Evolutionary conservation across 1,284 basidiomycete species (phyloP).

Genomic region (Tilletiopsis washingtonensis): DNA sequence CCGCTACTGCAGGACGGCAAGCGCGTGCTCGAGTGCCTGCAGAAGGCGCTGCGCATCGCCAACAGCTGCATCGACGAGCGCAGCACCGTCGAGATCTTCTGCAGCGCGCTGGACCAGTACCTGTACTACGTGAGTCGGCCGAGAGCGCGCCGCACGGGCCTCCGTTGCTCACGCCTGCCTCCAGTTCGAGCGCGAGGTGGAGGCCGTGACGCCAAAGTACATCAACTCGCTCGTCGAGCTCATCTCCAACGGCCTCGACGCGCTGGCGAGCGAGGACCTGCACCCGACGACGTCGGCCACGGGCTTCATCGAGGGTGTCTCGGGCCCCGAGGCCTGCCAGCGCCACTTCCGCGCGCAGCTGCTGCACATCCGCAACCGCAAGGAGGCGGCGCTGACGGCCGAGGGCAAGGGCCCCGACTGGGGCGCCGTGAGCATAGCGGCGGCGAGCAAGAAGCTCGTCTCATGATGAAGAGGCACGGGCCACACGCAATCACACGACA

Average conservation of each 20-base stretch:
- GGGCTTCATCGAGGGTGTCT: conserved; percentile 78
- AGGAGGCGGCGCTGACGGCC: conserved; percentile 49
- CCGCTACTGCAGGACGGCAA: conserved; percentile 39
- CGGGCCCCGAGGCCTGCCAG: conserved; percentile 81
- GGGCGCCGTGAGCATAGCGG: conserved; percentile 29
- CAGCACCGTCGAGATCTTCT: conserved; percentile 43
- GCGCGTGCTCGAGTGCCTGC: conserved; percentile 44
- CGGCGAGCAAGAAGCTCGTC: conserved; percentile 2
- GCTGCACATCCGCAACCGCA: conserved; percentile 68
- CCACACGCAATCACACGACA: no score
- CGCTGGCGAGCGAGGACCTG: conserved; percentile 8
- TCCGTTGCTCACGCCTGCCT: background rate
- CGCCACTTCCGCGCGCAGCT: conserved; percentile 88
- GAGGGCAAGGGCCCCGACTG: conserved; percentile 28
- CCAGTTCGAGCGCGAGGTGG: conserved; percentile 41
- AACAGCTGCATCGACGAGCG: conserved; percentile 45
- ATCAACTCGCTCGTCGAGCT: conserved; percentile 44
- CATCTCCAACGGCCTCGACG: conserved; percentile 35
- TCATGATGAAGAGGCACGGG: no score
- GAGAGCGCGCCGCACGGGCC: background rate
- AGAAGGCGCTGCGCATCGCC: conserved; percentile 44
- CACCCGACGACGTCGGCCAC: conserved; percentile 6
- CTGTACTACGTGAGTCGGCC: conserved; percentile 32
- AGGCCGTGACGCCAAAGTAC: conserved; percentile 38
- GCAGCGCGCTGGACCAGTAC: conserved; percentile 42